A percentile compares a stretch with the other conserved stretches of the same genome.
These are phyloP conservation scores for Podaxis sp. DNA, from an alignment of 768 basidiomycete species.

Conservation along the genomic window DNA sequence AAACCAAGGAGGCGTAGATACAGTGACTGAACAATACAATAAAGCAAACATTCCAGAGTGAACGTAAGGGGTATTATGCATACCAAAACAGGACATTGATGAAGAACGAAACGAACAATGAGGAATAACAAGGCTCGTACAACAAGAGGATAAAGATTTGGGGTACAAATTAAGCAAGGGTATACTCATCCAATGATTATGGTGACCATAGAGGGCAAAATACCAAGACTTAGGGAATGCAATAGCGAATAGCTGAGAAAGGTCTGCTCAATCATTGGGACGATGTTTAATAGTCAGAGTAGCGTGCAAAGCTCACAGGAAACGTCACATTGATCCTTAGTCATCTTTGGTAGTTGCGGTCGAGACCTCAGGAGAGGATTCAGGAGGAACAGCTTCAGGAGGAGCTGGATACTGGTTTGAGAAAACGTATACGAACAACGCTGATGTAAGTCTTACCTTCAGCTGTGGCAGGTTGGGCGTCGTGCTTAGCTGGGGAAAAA, in stretches of 20 bases:
- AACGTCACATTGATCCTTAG: neutral
- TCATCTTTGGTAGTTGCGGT: conserved; percentile 1
- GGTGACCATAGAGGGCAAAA: neutral
- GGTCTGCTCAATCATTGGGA: neutral
- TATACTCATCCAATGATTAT: conserved; percentile 7
- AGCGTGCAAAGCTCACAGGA: neutral
- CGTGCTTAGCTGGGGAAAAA: neutral
- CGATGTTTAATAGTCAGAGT: neutral
- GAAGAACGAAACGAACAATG: neutral
- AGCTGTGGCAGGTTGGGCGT: neutral
- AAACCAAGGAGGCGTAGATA: neutral
- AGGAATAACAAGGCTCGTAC: neutral
- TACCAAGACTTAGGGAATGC: no score
- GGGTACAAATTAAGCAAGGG: conserved; percentile 10
- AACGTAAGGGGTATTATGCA: neutral
- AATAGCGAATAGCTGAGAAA: neutral
- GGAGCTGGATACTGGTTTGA: neutral
- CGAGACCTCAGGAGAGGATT: neutral
- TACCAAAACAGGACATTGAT: neutral
- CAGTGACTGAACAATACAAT: conserved; percentile 4
- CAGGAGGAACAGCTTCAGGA: neutral
- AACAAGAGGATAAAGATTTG: neutral
- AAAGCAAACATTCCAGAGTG: neutral
- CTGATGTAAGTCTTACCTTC: neutral
- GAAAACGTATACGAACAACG: no score